phyloP scores from a whole-genome alignment of 352 stramenopile species.

The Pythium aristosporum region DNA sequence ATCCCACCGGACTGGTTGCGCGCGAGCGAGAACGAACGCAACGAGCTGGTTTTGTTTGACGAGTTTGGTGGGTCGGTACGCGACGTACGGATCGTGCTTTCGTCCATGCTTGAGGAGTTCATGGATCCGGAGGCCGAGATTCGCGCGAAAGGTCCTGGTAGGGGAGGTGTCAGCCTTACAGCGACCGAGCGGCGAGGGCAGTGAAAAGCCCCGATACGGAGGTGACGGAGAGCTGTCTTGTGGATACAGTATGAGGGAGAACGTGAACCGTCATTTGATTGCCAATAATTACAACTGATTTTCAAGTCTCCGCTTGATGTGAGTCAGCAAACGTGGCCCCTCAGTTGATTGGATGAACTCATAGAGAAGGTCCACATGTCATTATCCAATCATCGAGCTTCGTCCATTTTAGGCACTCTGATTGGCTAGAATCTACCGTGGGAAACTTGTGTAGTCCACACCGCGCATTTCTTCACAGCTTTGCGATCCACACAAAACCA shows the following conservation, averaged over 20 bases:
- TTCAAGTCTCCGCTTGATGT: no score
- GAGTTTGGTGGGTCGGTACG: constrained; percentile 50
- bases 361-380: neutral
- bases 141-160: constrained; percentile 7
- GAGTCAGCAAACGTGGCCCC: neutral
- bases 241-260: no score
- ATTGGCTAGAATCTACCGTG: neutral
- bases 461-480: neutral
- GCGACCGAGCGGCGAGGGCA: neutral
- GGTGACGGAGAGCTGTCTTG: neutral
- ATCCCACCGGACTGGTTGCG: constrained; percentile 57
- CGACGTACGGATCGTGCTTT: constrained; percentile 50
- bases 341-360: neutral
- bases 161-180: neutral
- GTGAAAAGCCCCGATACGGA: neutral
- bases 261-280: neutral
- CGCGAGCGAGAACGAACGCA: constrained; percentile 27
- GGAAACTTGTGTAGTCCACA: neutral
- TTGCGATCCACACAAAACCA: constrained; percentile 15
- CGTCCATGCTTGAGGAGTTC: constrained; percentile 43
- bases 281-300: no score
- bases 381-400: constrained; percentile 4
- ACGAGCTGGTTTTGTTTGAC: constrained; percentile 65
- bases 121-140: constrained; percentile 23
- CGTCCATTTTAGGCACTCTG: neutral